These are phyloP conservation scores for Lumnitzera racemosa DNA, from an alignment of 345 rosid genomes.

Conservation along the genomic window DNA sequence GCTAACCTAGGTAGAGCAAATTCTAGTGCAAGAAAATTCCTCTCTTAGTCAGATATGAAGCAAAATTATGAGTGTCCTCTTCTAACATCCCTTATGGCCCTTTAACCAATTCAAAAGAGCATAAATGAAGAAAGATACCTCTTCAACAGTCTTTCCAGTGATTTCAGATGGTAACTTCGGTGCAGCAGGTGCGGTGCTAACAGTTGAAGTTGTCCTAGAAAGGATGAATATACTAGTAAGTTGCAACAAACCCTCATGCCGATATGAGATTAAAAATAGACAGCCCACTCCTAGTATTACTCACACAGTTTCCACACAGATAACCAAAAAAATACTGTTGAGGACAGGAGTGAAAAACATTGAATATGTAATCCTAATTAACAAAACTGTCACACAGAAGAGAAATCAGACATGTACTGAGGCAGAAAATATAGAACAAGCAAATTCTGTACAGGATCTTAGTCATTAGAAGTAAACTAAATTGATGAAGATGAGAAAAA, in stretches of 20 bases:
- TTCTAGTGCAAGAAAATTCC: too few species aligned
- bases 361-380: too few species aligned
- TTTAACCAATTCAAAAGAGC: neutral
- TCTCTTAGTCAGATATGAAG: neutral
- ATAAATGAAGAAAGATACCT: conserved; percentile 37
- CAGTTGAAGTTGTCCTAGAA: conserved; percentile 48
- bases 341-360: too few species aligned
- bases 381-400: too few species aligned
- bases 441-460: too few species aligned
- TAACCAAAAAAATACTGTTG: too few species aligned
- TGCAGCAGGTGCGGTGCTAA: conserved; percentile 34
- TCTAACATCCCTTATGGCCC: neutral
- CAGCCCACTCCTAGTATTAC: neutral
- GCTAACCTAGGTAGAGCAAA: too few species aligned
- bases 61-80: neutral
- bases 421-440: too few species aligned
- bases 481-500: too few species aligned
- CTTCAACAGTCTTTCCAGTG: conserved; percentile 89
- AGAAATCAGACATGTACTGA: too few species aligned
- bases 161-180: conserved; percentile 89
- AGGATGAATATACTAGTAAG: conserved; percentile 5
- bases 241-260: conserved; percentile 1
- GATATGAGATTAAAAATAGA: conserved; percentile 1
- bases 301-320: neutral
- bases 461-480: too few species aligned